These are phyloP conservation scores for Eutrema yunnanense DNA, from an alignment of 345 rosid genomes.

Conservation along the genomic window DNA sequence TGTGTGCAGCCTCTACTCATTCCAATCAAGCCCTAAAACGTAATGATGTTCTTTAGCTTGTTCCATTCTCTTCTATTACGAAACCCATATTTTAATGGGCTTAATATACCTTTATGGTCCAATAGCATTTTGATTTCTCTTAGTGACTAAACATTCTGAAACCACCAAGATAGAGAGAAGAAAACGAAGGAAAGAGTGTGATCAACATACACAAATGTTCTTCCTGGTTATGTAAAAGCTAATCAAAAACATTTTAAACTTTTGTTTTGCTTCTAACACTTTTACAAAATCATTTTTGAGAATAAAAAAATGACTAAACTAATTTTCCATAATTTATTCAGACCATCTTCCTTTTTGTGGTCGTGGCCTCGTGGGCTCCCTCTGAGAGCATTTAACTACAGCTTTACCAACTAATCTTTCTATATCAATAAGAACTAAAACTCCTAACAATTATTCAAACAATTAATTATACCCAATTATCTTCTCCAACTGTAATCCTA, in stretches of 20 bases:
- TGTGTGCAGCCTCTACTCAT: too few species aligned
- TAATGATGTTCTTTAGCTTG: too few species aligned
- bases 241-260: neutral
- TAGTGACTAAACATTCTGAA: too few species aligned
- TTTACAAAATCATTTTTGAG: neutral
- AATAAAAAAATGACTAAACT: neutral
- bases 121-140: too few species aligned
- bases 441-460: conserved; percentile 13
- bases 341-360: neutral
- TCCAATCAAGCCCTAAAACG: too few species aligned
- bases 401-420: conserved; percentile 24
- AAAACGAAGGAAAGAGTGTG: too few species aligned
- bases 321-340: neutral
- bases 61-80: neutral
- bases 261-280: neutral
- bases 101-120: neutral
- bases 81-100: neutral
- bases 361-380: conserved; percentile 4
- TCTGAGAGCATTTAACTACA: conserved; percentile 10
- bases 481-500: conserved; percentile 17
- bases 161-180: neutral
- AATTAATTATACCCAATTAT: conserved; percentile 15
- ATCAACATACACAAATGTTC: too few species aligned
- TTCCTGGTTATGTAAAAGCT: too few species aligned
- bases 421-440: neutral